phyloP scores from a whole-genome alignment of 345 rosid genomes.

The Citrus medica region DNA sequence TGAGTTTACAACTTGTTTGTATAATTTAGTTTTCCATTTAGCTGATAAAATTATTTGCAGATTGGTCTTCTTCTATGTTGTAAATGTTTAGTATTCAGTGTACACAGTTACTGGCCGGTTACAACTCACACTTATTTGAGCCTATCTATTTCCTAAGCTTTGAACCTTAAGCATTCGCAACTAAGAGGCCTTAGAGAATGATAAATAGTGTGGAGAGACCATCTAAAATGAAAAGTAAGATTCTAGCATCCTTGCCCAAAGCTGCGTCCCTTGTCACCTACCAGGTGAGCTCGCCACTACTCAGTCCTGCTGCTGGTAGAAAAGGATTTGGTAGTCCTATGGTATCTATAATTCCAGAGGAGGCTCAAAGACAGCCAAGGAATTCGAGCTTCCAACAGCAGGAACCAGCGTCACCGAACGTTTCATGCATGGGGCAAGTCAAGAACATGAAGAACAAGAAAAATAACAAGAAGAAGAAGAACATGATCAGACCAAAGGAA shows the following conservation, averaged over 20 bases:
- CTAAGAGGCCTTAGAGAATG: not conserved
- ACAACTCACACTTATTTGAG: too few relatives aligned
- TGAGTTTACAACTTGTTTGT: too few relatives aligned
- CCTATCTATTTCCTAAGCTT: not conserved
- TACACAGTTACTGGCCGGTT: not conserved
- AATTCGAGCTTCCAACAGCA: conserved; percentile 30
- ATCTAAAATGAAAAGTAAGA: not conserved
- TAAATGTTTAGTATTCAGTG: not conserved
- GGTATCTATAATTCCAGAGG: conserved; percentile 28
- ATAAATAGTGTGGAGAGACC: conserved; percentile 8
- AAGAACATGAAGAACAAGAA: conserved; percentile 21
- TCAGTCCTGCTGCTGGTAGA: conserved; percentile 13
- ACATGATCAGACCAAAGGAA: not conserved
- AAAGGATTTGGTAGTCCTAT: conserved; percentile 4
- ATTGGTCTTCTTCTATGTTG: not conserved
- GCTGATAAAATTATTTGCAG: not conserved
- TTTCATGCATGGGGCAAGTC: conserved; percentile 42
- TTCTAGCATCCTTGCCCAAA: conserved; percentile 19
- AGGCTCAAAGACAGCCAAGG: conserved; percentile 28
- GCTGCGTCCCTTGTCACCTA: conserved; percentile 21
- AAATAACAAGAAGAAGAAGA: conserved; percentile 6
- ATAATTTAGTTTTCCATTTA: not conserved
- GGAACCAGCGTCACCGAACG: conserved; percentile 39
- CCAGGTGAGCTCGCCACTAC: conserved; percentile 24
- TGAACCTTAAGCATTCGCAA: not conserved